Evolutionary conservation across 2,329 filamentous ascomycete genomes (phyloP).

Genomic region (Arachnomyces sp.): DNA sequence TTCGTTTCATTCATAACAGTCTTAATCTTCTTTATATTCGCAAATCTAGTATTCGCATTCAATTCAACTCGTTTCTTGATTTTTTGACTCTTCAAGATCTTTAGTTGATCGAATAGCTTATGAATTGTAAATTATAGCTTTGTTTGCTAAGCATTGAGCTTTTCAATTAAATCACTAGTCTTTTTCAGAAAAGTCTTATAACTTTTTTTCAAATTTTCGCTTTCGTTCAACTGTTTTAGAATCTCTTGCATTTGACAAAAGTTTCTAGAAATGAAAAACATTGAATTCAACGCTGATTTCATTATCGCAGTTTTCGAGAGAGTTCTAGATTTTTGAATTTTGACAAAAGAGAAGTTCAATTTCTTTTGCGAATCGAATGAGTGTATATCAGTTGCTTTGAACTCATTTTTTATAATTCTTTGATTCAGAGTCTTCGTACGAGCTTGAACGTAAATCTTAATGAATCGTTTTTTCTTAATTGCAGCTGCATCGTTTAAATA

Average conservation of each 20-base stretch:
- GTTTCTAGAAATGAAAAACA: background rate
- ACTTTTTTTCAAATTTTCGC: no score
- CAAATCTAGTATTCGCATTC: slow-evolving; percentile 1
- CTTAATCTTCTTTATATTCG: slow-evolving; percentile 1
- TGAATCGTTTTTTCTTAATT: slow-evolving; percentile 2
- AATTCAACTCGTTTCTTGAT: slow-evolving; percentile 1
- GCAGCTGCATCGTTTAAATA: slow-evolving; percentile 2
- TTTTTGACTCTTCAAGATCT: background rate
- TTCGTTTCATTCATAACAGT: background rate
- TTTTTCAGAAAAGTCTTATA: no score
- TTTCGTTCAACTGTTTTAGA: background rate
- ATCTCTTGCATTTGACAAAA: background rate
- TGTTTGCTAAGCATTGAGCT: no score
- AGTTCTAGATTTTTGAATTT: background rate
- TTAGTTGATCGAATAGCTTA: background rate
- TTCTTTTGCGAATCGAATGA: background rate
- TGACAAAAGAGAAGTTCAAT: background rate
- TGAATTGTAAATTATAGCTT: no score
- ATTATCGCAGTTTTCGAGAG: no score
- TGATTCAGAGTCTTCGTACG: background rate
- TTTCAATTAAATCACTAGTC: no score
- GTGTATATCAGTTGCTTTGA: slow-evolving; percentile 2
- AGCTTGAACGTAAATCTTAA: background rate
- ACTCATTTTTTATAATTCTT: background rate
- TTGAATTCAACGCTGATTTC: no score